Percentiles rank a stretch among this genome's conserved stretches.
Evolutionary conservation across 2,329 filamentous ascomycete species (phyloP).

Genomic region (Aureobasidium sp.): DNA sequence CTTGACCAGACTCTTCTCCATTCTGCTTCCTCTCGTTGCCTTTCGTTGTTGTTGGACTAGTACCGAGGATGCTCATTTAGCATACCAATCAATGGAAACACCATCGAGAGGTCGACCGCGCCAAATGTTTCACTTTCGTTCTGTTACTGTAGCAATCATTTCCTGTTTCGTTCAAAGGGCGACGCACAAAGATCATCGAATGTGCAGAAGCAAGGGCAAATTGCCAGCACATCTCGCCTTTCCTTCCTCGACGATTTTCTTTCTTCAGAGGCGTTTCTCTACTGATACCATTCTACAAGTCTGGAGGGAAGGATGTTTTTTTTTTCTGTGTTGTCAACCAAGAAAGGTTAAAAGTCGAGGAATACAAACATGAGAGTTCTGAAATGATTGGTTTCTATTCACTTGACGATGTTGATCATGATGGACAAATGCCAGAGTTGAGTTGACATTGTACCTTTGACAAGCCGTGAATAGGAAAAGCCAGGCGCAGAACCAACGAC

Average conservation of each 20-base stretch:
- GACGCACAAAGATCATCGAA: not conserved
- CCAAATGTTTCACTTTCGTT: not conserved
- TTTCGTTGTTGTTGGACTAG: not conserved
- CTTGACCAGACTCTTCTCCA: not conserved
- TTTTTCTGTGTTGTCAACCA: too few species aligned
- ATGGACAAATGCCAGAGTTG: not conserved
- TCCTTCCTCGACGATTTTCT: too few species aligned
- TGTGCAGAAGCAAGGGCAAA: too few species aligned
- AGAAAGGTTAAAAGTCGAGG: too few species aligned
- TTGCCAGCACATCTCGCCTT: too few species aligned
- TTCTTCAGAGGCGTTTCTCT: too few species aligned
- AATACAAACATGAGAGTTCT: too few species aligned
- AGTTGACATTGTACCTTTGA: not conserved
- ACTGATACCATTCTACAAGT: too few species aligned
- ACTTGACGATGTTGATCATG: too few species aligned
- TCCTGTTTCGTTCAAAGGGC: not conserved
- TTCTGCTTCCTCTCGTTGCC: not conserved
- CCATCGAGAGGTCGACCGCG: not conserved
- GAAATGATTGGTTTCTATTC: too few species aligned
- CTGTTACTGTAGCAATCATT: not conserved
- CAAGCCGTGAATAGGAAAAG: not conserved
- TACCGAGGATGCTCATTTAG: not conserved
- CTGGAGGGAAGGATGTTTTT: too few species aligned
- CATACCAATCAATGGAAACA: not conserved
- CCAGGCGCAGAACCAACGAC: not conserved